Evolutionary conservation across 345 rosid genomes (phyloP).

Genomic region (Pugionium cornutum): DNA sequence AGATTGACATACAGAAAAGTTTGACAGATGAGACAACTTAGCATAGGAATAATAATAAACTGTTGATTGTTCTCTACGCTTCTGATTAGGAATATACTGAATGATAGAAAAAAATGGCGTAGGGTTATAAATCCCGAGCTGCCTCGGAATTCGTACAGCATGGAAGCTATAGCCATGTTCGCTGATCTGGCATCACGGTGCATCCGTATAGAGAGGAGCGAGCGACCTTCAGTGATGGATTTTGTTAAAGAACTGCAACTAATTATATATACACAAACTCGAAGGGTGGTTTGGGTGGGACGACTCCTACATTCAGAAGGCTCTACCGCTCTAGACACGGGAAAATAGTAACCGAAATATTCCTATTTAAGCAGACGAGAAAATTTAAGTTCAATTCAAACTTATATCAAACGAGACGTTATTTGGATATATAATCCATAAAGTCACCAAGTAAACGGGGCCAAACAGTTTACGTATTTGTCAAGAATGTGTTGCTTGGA

Average conservation of each 20-base stretch:
- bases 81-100: slow-evolving; percentile 83
- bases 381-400: slow-evolving; percentile 15
- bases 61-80: slow-evolving; percentile 28
- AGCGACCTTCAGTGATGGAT: slow-evolving; percentile 81
- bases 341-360: slow-evolving; percentile 4
- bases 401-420: slow-evolving; percentile 15
- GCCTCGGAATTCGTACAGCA: slow-evolving; percentile 63
- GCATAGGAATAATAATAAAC: slow-evolving; percentile 15
- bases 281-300: slow-evolving; percentile 64
- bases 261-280: slow-evolving; percentile 64
- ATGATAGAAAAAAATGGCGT: slow-evolving; percentile 73
- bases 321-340: slow-evolving; percentile 36
- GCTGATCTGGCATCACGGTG: slow-evolving; percentile 94
- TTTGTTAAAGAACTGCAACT: slow-evolving; percentile 83
- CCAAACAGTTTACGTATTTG: slow-evolving; percentile 1
- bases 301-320: slow-evolving; percentile 55
- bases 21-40: slow-evolving; percentile 3
- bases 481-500: slow-evolving; percentile 25
- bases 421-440: slow-evolving; percentile 33
- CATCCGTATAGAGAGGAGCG: slow-evolving; percentile 77
- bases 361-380: slow-evolving; percentile 17
- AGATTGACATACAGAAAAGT: slow-evolving; percentile 1
- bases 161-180: slow-evolving; percentile 85
- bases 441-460: slow-evolving; percentile 5
- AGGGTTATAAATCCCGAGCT: slow-evolving; percentile 86